Conservation (phyloP, 805 yeast genomes). For the Metschnikowia kunwiensis region DNA sequence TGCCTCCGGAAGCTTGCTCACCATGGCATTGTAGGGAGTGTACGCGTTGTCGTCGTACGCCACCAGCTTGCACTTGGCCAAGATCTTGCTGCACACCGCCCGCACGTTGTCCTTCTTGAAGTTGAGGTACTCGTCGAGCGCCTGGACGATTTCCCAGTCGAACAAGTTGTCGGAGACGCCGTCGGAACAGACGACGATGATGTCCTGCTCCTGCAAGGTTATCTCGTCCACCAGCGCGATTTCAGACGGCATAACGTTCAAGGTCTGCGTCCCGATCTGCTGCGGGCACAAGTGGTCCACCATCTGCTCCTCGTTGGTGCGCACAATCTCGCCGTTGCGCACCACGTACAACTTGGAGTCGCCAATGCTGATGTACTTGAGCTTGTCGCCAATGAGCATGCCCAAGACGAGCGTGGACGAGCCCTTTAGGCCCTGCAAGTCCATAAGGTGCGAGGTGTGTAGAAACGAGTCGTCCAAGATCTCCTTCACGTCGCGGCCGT, state of each 20-base stretch:
- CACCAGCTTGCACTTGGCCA: conserved; percentile 44
- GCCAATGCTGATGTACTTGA: conserved; percentile 51
- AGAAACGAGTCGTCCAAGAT: conserved; percentile 46
- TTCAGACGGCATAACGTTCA: conserved; percentile 42
- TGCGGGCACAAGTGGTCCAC: conserved; percentile 46
- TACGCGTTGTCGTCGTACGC: conserved; percentile 53
- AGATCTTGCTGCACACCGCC: conserved; percentile 38
- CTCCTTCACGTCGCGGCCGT: conserved; percentile 39
- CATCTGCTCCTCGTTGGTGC: conserved; percentile 47
- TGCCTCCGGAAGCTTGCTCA: conserved; percentile 39
- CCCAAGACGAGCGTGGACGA: conserved; percentile 48
- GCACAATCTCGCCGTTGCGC: conserved; percentile 42
- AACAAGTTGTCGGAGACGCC: conserved; percentile 54
- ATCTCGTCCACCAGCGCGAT: conserved; percentile 46
- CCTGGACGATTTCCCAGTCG: conserved; percentile 44
- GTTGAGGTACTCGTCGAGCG: conserved; percentile 32
- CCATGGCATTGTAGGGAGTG: conserved; percentile 52
- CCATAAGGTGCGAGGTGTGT: conserved; percentile 51
- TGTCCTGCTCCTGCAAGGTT: conserved; percentile 39
- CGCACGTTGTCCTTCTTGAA: conserved; percentile 31
- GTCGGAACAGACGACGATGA: conserved; percentile 49
- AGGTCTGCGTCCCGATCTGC: conserved; percentile 53
- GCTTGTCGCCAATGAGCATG: conserved; percentile 46
- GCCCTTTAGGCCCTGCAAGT: conserved; percentile 44
- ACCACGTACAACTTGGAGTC: conserved; percentile 50